Evolutionary conservation across 2,329 filamentous ascomycete species (phyloP).

Genomic region (Daldinia sp.): DNA sequence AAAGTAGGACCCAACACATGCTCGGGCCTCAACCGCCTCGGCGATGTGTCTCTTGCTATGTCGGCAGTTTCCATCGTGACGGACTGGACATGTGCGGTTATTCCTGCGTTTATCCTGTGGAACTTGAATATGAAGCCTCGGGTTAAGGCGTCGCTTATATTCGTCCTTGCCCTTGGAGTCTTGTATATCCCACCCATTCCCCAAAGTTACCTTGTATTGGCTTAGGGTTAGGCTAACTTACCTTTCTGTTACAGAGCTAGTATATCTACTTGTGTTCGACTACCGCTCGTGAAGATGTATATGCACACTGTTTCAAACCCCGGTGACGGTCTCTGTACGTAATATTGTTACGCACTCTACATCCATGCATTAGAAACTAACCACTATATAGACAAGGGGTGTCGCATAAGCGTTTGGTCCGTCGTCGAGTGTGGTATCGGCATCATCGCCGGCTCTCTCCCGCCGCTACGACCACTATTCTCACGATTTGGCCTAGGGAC

Average conservation of each 20-base stretch:
- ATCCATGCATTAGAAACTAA: not conserved
- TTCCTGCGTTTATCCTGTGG: slow-evolving; percentile 26
- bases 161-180: slow-evolving; percentile 29
- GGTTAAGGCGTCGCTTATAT: slow-evolving; percentile 26
- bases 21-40: not conserved
- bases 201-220: not conserved
- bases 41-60: slow-evolving; percentile 9
- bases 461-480: slow-evolving; percentile 43
- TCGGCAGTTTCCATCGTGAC: slow-evolving; percentile 30
- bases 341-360: not conserved
- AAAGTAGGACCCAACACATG: slow-evolving; percentile 6
- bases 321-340: slow-evolving; percentile 27
- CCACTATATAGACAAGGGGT: slow-evolving; percentile 13
- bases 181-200: slow-evolving; percentile 13
- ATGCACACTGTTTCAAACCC: not conserved
- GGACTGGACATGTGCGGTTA: slow-evolving; percentile 26
- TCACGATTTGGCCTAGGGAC: slow-evolving; percentile 20
- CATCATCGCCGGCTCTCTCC: slow-evolving; percentile 45
- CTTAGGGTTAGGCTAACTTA: not conserved
- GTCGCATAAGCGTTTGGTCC: slow-evolving; percentile 43
- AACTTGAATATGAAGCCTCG: slow-evolving; percentile 32
- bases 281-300: slow-evolving; percentile 23
- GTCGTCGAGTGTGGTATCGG: slow-evolving; percentile 45
- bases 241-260: slow-evolving; percentile 24
- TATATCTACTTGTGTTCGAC: slow-evolving; percentile 29